Conservation (phyloP, 306 rosid species). For the Mucuna pruriens region DNA sequence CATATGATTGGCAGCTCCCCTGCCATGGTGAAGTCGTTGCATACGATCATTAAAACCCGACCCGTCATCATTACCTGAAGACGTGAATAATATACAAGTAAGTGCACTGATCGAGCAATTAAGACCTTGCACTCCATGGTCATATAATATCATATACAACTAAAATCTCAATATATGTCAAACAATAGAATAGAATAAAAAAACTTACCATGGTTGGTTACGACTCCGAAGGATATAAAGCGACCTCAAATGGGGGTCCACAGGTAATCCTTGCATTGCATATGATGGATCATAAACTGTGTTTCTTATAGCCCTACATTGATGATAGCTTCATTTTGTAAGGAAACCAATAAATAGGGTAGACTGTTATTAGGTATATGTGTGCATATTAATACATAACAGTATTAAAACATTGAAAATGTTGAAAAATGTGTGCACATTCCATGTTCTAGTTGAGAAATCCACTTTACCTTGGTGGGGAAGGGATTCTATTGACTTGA, state of each 20-base stretch:
- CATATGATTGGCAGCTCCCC: background rate
- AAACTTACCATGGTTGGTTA: slow-evolving; percentile 34
- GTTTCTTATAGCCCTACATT: slow-evolving; percentile 9
- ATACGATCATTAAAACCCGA: background rate
- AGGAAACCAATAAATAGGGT: no score
- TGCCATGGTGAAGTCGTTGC: background rate
- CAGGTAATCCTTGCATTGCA: slow-evolving; percentile 46
- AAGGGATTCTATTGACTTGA: background rate
- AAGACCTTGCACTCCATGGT: background rate
- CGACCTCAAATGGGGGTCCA: slow-evolving; percentile 59
- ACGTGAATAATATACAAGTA: no score
- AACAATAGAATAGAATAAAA: background rate
- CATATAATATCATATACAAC: background rate
- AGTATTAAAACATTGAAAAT: no score
- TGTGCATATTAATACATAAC: no score
- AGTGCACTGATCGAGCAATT: background rate
- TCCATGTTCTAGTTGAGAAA: no score
- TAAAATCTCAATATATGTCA: no score
- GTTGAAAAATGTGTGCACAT: no score
- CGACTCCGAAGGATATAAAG: background rate
- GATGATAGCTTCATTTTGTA: no score
- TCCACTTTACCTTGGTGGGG: slow-evolving; percentile 6
- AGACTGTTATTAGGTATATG: no score
- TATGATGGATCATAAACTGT: slow-evolving; percentile 45
- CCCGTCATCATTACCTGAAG: background rate